Conservation (phyloP, 257 asterid genomes). For the Ilex aquifolium region DNA sequence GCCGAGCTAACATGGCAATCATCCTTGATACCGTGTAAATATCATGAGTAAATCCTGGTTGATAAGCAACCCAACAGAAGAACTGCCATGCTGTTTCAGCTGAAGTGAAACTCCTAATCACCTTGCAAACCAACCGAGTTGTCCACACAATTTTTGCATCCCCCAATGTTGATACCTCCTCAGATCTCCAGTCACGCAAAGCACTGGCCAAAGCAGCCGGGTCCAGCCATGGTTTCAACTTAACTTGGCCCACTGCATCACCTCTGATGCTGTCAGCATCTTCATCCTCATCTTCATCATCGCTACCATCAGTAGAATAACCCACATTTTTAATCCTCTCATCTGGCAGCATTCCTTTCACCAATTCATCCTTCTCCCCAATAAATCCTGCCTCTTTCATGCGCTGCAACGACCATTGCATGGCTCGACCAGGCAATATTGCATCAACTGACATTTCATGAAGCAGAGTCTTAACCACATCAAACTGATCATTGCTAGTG, state of each 20-base stretch:
- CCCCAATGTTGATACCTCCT: constrained; percentile 57
- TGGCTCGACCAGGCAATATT: constrained; percentile 75
- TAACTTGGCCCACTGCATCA: constrained; percentile 31
- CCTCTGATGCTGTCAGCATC: constrained; percentile 18
- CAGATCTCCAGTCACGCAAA: constrained; percentile 53
- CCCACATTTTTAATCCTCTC: constrained; percentile 54
- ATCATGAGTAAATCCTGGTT: constrained; percentile 74
- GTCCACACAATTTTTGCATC: constrained; percentile 77
- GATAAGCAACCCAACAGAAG: constrained; percentile 83
- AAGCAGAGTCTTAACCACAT: constrained; percentile 55
- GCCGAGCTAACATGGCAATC: constrained; percentile 70
- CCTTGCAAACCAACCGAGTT: constrained; percentile 71
- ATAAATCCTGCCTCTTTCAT: constrained; percentile 69
- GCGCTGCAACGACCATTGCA: constrained; percentile 50
- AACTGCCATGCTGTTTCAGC: constrained; percentile 82
- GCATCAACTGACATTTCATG: constrained; percentile 83
- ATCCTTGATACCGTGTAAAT: constrained; percentile 76
- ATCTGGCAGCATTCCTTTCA: constrained; percentile 66
- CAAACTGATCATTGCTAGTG: constrained; percentile 30
- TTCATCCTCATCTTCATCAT: constrained; percentile 51
- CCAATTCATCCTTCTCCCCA: constrained; percentile 44
- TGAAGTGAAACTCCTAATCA: constrained; percentile 60
- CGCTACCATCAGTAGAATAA: constrained; percentile 34
- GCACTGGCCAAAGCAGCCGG: constrained; percentile 85
- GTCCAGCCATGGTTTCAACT: constrained; percentile 84